phyloP scores from a whole-genome alignment of 169 alveolate genomes.

The Eimeria tenella region DNA sequence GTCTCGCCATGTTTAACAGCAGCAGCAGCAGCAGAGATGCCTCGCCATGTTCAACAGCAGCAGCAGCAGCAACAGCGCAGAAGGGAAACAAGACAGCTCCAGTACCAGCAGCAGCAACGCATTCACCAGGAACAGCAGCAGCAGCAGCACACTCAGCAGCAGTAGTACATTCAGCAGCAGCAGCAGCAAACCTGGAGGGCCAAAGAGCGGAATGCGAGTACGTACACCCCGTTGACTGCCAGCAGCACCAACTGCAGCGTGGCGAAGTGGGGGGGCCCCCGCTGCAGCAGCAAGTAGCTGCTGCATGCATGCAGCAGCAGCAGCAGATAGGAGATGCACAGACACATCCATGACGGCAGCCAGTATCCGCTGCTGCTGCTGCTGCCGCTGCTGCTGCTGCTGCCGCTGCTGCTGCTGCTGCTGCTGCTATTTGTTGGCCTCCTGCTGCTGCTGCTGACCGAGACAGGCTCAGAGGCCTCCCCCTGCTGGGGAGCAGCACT shows the following conservation, averaged over 20 bases:
- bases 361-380: conserved; percentile 5
- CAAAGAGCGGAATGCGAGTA: conserved; percentile 39
- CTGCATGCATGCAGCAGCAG: conserved; percentile 15
- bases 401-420: conserved; percentile 27
- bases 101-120: too few species aligned
- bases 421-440: background rate
- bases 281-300: conserved; percentile 38
- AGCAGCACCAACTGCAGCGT: conserved; percentile 28
- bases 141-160: background rate
- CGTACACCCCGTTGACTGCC: conserved; percentile 36
- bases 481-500: conserved; percentile 41
- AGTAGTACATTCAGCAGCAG: background rate
- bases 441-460: background rate
- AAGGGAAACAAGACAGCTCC: too few species aligned
- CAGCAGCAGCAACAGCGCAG: too few species aligned
- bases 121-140: too few species aligned
- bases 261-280: conserved; percentile 8
- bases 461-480: background rate
- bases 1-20: too few species aligned
- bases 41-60: too few species aligned
- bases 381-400: conserved; percentile 35
- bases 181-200: background rate
- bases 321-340: background rate
- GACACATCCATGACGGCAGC: conserved; percentile 25
- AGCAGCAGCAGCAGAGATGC: too few species aligned